Percentiles rank a stretch among this genome's conserved stretches.
Conservation (phyloP, 1,139 yeast genomes). For the Debaryomyces subglobosus region DNA sequence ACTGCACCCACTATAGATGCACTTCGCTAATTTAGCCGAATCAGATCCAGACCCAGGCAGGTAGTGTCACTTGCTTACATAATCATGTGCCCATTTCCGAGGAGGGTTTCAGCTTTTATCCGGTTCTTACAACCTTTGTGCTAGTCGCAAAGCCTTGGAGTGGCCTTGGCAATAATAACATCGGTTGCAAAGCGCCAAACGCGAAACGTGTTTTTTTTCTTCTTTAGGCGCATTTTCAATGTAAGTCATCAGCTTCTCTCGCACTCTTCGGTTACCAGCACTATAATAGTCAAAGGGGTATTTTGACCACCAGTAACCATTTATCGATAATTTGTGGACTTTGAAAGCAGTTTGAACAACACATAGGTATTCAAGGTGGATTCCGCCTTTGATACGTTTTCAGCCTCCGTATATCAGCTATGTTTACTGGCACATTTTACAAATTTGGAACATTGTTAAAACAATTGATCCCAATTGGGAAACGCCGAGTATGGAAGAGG, state of each 20-base stretch:
- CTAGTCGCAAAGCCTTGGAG: not conserved
- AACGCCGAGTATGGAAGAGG: slow-evolving; percentile 4
- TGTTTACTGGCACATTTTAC: not conserved
- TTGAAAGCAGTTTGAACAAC: not conserved
- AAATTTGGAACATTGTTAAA: slow-evolving; percentile 4
- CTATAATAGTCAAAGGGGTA: too few relatives aligned
- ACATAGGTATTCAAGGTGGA: not conserved
- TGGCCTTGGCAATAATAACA: not conserved
- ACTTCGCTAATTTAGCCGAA: not conserved
- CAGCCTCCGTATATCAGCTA: not conserved
- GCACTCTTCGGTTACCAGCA: too few relatives aligned
- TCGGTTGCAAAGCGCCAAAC: not conserved
- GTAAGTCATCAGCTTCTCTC: not conserved
- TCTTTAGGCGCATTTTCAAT: not conserved
- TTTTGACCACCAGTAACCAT: not conserved
- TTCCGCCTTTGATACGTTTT: not conserved
- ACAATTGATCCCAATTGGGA: slow-evolving; percentile 1
- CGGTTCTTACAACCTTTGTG: not conserved
- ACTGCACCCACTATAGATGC: not conserved
- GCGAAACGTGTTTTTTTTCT: not conserved
- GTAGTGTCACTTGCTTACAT: not conserved
- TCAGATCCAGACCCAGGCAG: not conserved
- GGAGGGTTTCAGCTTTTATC: not conserved
- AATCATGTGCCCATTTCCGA: not conserved
- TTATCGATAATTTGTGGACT: not conserved